phyloP scores from a whole-genome alignment of 192 early-diverging fungal genomes.

The Jimgerdemannia flammicorona region DNA sequence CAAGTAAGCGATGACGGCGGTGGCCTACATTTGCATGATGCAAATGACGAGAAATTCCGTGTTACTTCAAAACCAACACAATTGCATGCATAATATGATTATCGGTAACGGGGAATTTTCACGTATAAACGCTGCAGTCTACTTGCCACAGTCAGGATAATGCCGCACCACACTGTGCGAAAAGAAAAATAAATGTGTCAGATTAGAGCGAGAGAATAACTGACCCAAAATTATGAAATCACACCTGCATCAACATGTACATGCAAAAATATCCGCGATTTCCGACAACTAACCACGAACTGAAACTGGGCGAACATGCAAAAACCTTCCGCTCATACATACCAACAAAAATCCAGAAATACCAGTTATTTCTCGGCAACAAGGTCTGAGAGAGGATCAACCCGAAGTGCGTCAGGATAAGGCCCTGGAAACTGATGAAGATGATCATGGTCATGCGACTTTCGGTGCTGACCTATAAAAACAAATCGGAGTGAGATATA shows the following conservation, averaged over 20 bases:
- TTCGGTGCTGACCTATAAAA: conserved; percentile 27
- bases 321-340: conserved; percentile 2
- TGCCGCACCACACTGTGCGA: not conserved
- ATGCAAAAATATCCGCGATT: too few relatives aligned
- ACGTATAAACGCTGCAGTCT: not conserved
- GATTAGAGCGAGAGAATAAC: not conserved
- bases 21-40: conserved; percentile 13
- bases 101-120: too few relatives aligned
- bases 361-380: conserved; percentile 23
- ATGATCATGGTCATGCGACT: conserved; percentile 19
- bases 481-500: too few relatives aligned
- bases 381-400: conserved; percentile 23
- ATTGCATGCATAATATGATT: too few relatives aligned
- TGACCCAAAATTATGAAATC: not conserved
- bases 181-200: conserved; percentile 2
- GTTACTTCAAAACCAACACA: too few relatives aligned
- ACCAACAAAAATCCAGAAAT: conserved; percentile 33
- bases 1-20: conserved; percentile 15
- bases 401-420: conserved; percentile 27
- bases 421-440: conserved; percentile 26
- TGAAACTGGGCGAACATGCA: too few relatives aligned
- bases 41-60: not conserved
- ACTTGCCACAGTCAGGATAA: not conserved
- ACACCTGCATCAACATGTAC: too few relatives aligned
- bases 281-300: too few relatives aligned